Percentiles rank a stretch among this genome's conserved stretches.
Conservation (phyloP, 2,329 filamentous ascomycete species). For the Claviceps pusilla region DNA sequence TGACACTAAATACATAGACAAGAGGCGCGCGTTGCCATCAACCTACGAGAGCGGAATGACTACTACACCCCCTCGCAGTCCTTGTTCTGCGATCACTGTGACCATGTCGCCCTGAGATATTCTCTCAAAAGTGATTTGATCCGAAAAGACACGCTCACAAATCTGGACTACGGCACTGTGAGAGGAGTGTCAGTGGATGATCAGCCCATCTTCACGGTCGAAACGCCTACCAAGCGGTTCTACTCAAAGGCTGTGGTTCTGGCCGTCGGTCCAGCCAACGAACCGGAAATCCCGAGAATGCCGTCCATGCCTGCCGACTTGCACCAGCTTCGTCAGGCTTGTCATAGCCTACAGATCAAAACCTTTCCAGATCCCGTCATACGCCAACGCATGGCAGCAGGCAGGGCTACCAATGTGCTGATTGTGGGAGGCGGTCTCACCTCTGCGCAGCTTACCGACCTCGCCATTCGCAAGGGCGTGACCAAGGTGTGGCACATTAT, state of each 20-base stretch:
- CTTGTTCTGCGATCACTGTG: slow-evolving; percentile 49
- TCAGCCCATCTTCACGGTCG: slow-evolving; percentile 49
- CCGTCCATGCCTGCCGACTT: slow-evolving; percentile 16
- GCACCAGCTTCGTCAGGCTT: slow-evolving; percentile 26
- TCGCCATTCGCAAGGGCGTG: slow-evolving; percentile 49
- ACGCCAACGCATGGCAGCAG: slow-evolving; percentile 33
- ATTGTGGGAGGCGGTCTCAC: slow-evolving; percentile 65
- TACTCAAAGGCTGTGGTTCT: slow-evolving; percentile 51
- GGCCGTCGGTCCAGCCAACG: slow-evolving; percentile 54
- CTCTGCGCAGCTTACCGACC: slow-evolving; percentile 57
- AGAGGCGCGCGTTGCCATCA: slow-evolving; percentile 36
- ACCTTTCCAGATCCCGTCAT: slow-evolving; percentile 41
- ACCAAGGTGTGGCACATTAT: slow-evolving; percentile 56
- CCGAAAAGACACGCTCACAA: slow-evolving; percentile 41
- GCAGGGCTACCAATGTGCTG: slow-evolving; percentile 44
- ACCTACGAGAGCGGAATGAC: slow-evolving; percentile 53
- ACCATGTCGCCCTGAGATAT: slow-evolving; percentile 42
- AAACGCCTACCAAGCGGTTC: slow-evolving; percentile 36
- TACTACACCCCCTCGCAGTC: slow-evolving; percentile 50
- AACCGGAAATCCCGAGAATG: slow-evolving; percentile 32
- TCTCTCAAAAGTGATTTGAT: slow-evolving; percentile 33
- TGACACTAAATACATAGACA: slow-evolving; percentile 15
- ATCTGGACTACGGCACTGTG: slow-evolving; percentile 44
- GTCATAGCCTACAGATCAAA: slow-evolving; percentile 51
- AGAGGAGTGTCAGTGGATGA: slow-evolving; percentile 27